Evolutionary conservation across 768 basidiomycete genomes (phyloP).

Genomic region (Clavulina sp.): DNA sequence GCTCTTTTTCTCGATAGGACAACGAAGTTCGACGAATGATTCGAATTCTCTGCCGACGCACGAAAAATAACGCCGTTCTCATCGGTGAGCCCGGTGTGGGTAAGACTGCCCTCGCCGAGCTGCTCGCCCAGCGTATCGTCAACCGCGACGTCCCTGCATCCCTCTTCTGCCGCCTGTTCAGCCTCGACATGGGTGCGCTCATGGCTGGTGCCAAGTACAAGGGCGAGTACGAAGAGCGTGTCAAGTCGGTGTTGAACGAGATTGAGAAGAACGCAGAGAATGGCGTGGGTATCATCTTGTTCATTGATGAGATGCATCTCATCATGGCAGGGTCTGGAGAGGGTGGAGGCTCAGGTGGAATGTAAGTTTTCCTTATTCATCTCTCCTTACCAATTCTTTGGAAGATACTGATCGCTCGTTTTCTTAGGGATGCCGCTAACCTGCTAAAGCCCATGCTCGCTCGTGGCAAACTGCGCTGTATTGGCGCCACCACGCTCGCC

Average conservation of each 20-base stretch:
- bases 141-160: slow-evolving; percentile 77
- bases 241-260: slow-evolving; percentile 82
- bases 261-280: slow-evolving; percentile 74
- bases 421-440: slow-evolving; percentile 31
- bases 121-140: slow-evolving; percentile 86
- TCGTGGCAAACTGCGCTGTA: slow-evolving; percentile 57
- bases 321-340: slow-evolving; percentile 60
- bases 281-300: slow-evolving; percentile 69
- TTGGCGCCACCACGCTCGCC: slow-evolving; percentile 82
- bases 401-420: slow-evolving; percentile 1
- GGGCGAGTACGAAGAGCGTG: slow-evolving; percentile 91
- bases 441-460: slow-evolving; percentile 85
- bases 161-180: slow-evolving; percentile 56
- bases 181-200: slow-evolving; percentile 88
- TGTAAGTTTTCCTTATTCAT: neutral
- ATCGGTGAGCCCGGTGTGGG: slow-evolving; percentile 94
- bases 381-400: slow-evolving; percentile 10
- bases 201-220: slow-evolving; percentile 90
- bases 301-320: slow-evolving; percentile 88
- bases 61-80: slow-evolving; percentile 94
- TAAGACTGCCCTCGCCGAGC: slow-evolving; percentile 90
- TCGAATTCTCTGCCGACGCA: slow-evolving; percentile 70
- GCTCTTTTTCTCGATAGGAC: slow-evolving; percentile 33
- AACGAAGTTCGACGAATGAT: slow-evolving; percentile 77
- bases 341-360: slow-evolving; percentile 4